Base-by-base conservation (phyloP, 83 land plant species). In the Picea engelmannii region DNA sequence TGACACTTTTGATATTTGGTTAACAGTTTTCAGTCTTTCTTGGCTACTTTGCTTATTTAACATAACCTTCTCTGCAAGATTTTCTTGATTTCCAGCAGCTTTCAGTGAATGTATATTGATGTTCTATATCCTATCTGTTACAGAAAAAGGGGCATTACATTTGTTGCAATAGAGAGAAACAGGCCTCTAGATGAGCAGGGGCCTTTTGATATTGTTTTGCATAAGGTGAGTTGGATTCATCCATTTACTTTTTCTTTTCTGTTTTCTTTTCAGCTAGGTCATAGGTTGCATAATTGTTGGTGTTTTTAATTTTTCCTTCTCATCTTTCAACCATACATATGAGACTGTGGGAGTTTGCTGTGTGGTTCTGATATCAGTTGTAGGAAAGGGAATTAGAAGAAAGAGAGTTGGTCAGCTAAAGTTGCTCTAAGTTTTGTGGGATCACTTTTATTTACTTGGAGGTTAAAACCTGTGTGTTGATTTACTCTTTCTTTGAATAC, bases 201-300 rank as follows among this genome's bases (percentile, higher is more conserved):
- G 24, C 96, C 96, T 38, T 94, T 94, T 84, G 96, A 94, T 79
- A 84, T 94, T 49, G 87, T 94, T 24, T 76, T 94, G 74, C 96
- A 94, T 62, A 94, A 94, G 95, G 96, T 94, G 9, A 74, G 62
- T 65, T 78, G 66, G 35, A 10, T 20, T 59, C 11, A 2, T 59
- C 80, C 23, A 23, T 78, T 18, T 78, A 27, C 66, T 78, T 17
- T 5, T 78, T 13, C 40, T 27, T 17, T 25, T 12, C n/a, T 12
- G 55, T 76, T 52, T 52, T 58, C 15, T 18, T 13, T 15, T 76
- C 17, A 52, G 59, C 58, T 52, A 27, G 79, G 52, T 76, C 11
- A 76, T 44, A 17, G 58, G 11, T 75, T 47, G 20, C 40, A 47
- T 15, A 76, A 24, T 44, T 47, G 35, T 21, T 13, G 20, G 55